Conservation (phyloP, 1,284 basidiomycete species). For the Rhodofomes roseus region DNA sequence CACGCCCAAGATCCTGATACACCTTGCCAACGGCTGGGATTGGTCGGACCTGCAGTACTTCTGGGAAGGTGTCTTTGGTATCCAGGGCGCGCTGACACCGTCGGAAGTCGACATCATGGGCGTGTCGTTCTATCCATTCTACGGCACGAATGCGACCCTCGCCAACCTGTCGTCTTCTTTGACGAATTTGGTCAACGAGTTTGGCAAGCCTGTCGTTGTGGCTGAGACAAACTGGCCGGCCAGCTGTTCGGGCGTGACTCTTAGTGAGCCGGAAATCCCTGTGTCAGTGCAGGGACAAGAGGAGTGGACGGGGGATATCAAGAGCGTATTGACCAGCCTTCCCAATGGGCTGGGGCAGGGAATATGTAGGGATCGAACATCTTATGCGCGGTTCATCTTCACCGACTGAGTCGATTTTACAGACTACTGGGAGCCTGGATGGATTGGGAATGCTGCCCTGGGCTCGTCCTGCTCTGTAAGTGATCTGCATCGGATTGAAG, state of each 20-base stretch:
- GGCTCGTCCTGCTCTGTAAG: conserved; percentile 53
- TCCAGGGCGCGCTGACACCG: conserved; percentile 45
- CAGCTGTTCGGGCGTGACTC: conserved; percentile 40
- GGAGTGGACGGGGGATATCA: conserved; percentile 51
- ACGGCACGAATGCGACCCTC: conserved; percentile 53
- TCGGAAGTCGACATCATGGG: conserved; percentile 56
- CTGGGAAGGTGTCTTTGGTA: conserved; percentile 46
- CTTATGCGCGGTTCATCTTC: neutral
- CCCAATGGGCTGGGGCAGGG: conserved; percentile 43
- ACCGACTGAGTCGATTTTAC: conserved; percentile 9
- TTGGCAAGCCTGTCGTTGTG: conserved; percentile 53
- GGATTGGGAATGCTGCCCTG: conserved; percentile 55
- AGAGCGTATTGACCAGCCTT: conserved; percentile 40
- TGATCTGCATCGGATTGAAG: conserved; percentile 2
- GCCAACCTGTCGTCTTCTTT: conserved; percentile 46
- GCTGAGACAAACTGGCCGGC: conserved; percentile 67
- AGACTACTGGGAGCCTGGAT: conserved; percentile 64
- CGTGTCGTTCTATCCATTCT: conserved; percentile 66
- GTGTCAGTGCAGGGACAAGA: conserved; percentile 51
- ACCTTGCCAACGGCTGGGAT: conserved; percentile 66
- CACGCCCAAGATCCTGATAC: conserved; percentile 50
- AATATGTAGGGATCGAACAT: conserved; percentile 23
- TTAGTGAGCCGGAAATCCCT: conserved; percentile 48
- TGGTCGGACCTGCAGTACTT: conserved; percentile 42
- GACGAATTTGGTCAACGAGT: conserved; percentile 44